These are phyloP conservation scores for Carex pumila DNA, from an alignment of 176 grass and related monocot species.

Conservation along the genomic window DNA sequence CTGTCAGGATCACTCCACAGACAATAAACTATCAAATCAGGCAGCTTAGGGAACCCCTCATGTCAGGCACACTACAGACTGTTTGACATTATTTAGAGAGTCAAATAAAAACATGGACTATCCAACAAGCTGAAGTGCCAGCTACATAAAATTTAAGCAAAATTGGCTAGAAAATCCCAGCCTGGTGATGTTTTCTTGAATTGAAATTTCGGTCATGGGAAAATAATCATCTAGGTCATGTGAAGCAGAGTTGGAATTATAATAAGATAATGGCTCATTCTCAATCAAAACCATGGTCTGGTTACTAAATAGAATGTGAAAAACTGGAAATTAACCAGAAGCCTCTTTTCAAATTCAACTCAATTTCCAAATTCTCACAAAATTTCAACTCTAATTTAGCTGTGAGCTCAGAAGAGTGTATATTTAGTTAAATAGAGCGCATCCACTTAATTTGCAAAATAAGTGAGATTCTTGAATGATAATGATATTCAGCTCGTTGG, in stretches of 20 bases:
- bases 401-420: neutral
- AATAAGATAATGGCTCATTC: neutral
- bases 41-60: neutral
- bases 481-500: neutral
- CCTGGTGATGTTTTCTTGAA: neutral
- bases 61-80: neutral
- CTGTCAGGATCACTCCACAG: neutral
- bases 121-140: neutral
- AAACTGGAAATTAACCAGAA: neutral
- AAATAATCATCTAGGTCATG: neutral
- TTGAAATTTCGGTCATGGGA: neutral
- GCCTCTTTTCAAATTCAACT: neutral
- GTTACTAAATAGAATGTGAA: neutral
- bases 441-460: neutral
- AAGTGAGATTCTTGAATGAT: neutral
- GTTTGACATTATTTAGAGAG: neutral
- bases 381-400: neutral
- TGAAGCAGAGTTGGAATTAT: neutral
- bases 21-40: neutral
- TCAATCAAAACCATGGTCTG: neutral
- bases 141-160: neutral
- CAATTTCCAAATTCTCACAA: neutral
- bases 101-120: neutral
- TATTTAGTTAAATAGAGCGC: neutral
- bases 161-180: neutral